These are phyloP conservation scores for Flaveria ramosissima DNA, from an alignment of 129 eudicot species.

Conservation along the genomic window DNA sequence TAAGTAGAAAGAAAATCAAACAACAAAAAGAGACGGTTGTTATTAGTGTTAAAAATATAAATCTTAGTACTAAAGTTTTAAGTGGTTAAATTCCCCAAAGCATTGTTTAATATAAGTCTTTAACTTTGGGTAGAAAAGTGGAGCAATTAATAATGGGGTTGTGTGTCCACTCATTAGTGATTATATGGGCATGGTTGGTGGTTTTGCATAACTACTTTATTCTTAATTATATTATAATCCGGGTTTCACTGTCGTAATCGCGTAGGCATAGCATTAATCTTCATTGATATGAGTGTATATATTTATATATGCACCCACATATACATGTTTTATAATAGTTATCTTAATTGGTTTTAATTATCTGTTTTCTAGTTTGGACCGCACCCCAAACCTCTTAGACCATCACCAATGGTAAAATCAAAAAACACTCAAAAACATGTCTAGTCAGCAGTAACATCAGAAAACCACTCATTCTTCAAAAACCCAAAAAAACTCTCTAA, in stretches of 20 bases:
- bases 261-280: conserved; percentile 62
- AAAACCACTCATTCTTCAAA: too few relatives aligned
- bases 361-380: too few relatives aligned
- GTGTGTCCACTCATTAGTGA: conserved; percentile 57
- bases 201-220: conserved; percentile 36
- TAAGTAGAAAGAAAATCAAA: too few relatives aligned
- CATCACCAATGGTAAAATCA: too few relatives aligned
- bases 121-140: conserved; percentile 16
- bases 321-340: too few relatives aligned
- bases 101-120: conserved; percentile 7
- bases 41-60: background rate
- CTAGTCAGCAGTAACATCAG: too few relatives aligned
- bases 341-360: too few relatives aligned
- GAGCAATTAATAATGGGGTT: conserved; percentile 25
- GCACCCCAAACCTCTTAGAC: too few relatives aligned
- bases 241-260: conserved; percentile 51
- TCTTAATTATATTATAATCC: conserved; percentile 34
- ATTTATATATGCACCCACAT: background rate
- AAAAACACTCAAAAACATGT: too few relatives aligned
- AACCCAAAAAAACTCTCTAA: too few relatives aligned
- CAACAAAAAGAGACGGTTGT: too few relatives aligned
- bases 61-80: background rate
- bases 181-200: conserved; percentile 37
- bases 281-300: conserved; percentile 13
- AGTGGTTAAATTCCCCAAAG: conserved; percentile 21